A percentile compares a stretch with the other conserved stretches of the same genome.
phyloP scores from a whole-genome alignment of 495 filamentous ascomycete species.

The Penicillium flavigenum region DNA sequence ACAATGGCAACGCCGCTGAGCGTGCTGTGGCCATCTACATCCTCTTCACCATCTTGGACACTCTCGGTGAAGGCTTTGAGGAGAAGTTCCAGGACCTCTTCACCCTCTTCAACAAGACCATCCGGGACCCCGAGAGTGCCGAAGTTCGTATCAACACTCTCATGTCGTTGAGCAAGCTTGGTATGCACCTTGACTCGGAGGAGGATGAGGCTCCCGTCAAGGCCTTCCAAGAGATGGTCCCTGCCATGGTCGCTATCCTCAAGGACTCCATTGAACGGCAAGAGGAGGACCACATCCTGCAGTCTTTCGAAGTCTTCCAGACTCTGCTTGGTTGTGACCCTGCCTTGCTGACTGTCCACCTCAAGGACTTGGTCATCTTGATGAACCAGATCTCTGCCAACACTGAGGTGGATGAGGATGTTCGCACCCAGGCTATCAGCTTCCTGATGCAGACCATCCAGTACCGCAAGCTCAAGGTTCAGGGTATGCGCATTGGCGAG shows the following conservation, averaged over 20 bases:
- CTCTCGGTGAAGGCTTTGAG: constrained; percentile 72
- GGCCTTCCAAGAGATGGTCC: constrained; percentile 73
- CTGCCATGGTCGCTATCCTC: constrained; percentile 84
- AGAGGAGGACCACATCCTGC: constrained; percentile 82
- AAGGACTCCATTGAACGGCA: constrained; percentile 73
- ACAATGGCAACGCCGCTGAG: constrained; percentile 67
- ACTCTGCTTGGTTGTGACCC: constrained; percentile 88
- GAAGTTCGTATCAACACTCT: constrained; percentile 94
- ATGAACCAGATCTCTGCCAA: constrained; percentile 86
- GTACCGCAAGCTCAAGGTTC: constrained; percentile 94
- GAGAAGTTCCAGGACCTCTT: constrained; percentile 78
- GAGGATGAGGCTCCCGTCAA: constrained; percentile 71
- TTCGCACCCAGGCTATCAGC: constrained; percentile 81
- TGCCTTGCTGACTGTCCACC: constrained; percentile 76
- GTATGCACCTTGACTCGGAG: constrained; percentile 83
- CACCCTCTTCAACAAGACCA: constrained; percentile 79
- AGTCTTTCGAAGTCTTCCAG: constrained; percentile 97
- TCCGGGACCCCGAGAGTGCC: constrained; percentile 83
- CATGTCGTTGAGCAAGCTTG: constrained; percentile 84
- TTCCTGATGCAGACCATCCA: constrained; percentile 91
- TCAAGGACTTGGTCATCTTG: constrained; percentile 87
- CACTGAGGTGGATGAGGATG: constrained; percentile 74
- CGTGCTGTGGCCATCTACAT: constrained; percentile 91
- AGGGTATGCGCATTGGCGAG: constrained; percentile 77
- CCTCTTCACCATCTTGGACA: constrained; percentile 85